These are phyloP conservation scores for Metarhizium sp. DNA, from an alignment of 2,329 filamentous ascomycete genomes.

Conservation along the genomic window DNA sequence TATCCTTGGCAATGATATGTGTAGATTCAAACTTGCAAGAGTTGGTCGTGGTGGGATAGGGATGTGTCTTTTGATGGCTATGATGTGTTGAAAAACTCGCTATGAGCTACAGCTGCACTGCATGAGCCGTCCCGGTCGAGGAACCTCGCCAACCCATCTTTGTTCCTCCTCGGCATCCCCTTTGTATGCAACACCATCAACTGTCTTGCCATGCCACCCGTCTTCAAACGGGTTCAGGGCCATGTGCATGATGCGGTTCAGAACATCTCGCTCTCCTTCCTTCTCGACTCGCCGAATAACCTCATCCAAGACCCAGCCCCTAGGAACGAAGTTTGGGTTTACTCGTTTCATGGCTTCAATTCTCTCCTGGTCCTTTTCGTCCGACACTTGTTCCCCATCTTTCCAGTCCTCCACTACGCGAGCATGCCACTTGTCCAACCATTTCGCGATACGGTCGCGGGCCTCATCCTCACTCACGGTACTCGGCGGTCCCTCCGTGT, in stretches of 20 bases:
- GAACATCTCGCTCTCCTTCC: conserved; percentile 67
- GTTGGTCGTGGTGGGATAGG: background rate
- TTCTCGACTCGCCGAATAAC: conserved; percentile 84
- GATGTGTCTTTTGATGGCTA: background rate
- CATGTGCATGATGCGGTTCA: conserved; percentile 74
- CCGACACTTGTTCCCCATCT: conserved; percentile 26
- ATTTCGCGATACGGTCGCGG: conserved; percentile 58
- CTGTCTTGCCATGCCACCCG: conserved; percentile 48
- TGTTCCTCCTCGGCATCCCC: conserved; percentile 65
- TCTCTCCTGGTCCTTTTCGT: conserved; percentile 49
- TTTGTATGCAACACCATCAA: conserved; percentile 39
- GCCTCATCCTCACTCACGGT: conserved; percentile 52
- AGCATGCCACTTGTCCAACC: conserved; percentile 71
- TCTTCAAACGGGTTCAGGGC: conserved; percentile 78
- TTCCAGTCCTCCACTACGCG: conserved; percentile 71
- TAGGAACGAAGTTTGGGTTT: conserved; percentile 88
- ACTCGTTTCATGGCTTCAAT: conserved; percentile 68
- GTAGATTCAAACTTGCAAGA: too few species aligned
- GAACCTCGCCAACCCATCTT: conserved; percentile 79
- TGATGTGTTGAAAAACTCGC: background rate
- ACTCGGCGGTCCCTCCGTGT: conserved; percentile 58
- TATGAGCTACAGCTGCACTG: conserved; percentile 95
- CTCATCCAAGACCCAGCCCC: conserved; percentile 89
- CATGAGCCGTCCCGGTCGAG: conserved; percentile 65
- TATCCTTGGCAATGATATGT: background rate